phyloP scores from a whole-genome alignment of 805 yeast species.

The Myxozyma vanderwaltii region DNA sequence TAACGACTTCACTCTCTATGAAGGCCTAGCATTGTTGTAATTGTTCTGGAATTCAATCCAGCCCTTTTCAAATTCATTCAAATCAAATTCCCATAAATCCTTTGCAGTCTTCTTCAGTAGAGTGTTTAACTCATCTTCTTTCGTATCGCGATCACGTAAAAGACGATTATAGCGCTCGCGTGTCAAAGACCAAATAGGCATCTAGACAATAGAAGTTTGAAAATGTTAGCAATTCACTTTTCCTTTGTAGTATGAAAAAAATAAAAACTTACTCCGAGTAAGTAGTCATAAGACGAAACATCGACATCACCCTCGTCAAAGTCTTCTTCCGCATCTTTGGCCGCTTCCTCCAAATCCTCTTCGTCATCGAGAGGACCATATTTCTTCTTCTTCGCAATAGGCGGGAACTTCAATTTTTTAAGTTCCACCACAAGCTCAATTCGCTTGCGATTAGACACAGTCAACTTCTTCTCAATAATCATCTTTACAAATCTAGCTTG shows the following conservation, averaged over 20 bases:
- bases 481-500: slow-evolving; percentile 91
- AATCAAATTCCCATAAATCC: slow-evolving; percentile 84
- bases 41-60: slow-evolving; percentile 68
- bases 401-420: slow-evolving; percentile 65
- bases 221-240: background rate
- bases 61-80: slow-evolving; percentile 66
- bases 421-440: slow-evolving; percentile 64
- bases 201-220: slow-evolving; percentile 37
- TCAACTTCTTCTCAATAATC: slow-evolving; percentile 75
- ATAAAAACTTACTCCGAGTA: slow-evolving; percentile 55
- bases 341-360: slow-evolving; percentile 48
- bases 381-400: slow-evolving; percentile 34
- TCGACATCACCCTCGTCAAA: slow-evolving; percentile 38
- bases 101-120: slow-evolving; percentile 73
- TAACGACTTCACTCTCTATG: background rate
- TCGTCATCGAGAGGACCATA: slow-evolving; percentile 57
- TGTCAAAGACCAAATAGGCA: slow-evolving; percentile 94
- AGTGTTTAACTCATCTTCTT: slow-evolving; percentile 67
- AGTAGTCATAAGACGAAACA: slow-evolving; percentile 65
- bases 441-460: slow-evolving; percentile 74
- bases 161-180: slow-evolving; percentile 82
- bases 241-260: background rate
- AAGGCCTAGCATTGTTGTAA: slow-evolving; percentile 12
- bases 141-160: slow-evolving; percentile 68
- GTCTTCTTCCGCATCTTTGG: slow-evolving; percentile 42